Conservation (phyloP, 2,329 filamentous ascomycete species). For the Stenocarpella maydis region DNA sequence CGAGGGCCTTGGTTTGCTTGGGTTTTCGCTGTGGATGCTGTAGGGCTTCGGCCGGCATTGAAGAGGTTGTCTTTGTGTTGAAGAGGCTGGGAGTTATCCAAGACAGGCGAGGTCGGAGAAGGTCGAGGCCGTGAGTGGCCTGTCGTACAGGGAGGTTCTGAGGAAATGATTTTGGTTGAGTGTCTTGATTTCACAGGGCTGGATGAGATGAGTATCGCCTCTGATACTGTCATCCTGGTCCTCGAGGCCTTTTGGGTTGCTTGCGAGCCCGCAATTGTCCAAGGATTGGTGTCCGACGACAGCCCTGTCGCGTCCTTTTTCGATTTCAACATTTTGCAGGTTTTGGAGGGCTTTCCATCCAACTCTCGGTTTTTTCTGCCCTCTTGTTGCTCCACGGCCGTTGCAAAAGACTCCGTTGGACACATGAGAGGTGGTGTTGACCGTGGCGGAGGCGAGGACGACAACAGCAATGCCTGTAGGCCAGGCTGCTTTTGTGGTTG, state of each 20-base stretch:
- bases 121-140: neutral
- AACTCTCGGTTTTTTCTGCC: neutral
- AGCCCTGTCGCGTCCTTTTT: constrained; percentile 36
- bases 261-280: constrained; percentile 51
- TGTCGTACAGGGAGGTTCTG: neutral
- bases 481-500: constrained; percentile 1
- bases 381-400: neutral
- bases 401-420: neutral
- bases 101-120: neutral
- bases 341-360: constrained; percentile 43
- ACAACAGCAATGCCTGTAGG: neutral
- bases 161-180: constrained; percentile 18
- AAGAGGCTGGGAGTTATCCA: neutral
- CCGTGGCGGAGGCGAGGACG: neutral
- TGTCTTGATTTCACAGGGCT: constrained; percentile 38
- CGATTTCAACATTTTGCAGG: constrained; percentile 31
- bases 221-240: constrained; percentile 14
- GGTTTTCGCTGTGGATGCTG: neutral
- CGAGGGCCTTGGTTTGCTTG: neutral
- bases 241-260: constrained; percentile 42
- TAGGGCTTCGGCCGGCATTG: neutral
- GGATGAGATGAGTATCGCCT: constrained; percentile 42
- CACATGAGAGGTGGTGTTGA: neutral
- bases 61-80: neutral
- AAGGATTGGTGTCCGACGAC: constrained; percentile 46